Conservation (phyloP, 331 rosid species). For the Malus hybrid region DNA sequence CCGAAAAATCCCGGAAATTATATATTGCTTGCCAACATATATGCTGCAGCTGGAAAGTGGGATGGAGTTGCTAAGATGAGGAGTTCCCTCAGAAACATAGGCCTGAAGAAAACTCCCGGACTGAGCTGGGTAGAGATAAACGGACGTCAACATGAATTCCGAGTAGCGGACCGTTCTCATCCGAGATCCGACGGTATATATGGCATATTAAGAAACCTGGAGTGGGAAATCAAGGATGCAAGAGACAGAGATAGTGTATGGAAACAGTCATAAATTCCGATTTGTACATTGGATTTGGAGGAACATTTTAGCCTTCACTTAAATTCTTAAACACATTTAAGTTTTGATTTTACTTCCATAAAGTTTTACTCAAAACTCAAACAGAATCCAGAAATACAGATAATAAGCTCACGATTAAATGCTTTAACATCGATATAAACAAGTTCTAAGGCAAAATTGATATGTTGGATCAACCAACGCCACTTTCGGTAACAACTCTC, state of each 20-base stretch:
- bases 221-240: slow-evolving; percentile 41
- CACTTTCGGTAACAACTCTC: slow-evolving; percentile 2
- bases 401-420: not conserved
- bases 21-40: slow-evolving; percentile 67
- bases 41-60: slow-evolving; percentile 82
- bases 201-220: slow-evolving; percentile 33
- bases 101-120: slow-evolving; percentile 67
- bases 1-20: slow-evolving; percentile 77
- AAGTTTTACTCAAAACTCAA: too few species aligned
- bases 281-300: not conserved
- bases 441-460: slow-evolving; percentile 22
- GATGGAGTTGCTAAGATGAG: slow-evolving; percentile 67
- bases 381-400: not conserved
- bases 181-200: slow-evolving; percentile 51
- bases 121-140: slow-evolving; percentile 70
- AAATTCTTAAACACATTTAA: too few species aligned
- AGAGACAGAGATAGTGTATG: slow-evolving; percentile 9
- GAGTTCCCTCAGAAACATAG: slow-evolving; percentile 51
- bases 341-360: too few species aligned
- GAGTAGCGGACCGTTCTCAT: slow-evolving; percentile 69
- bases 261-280: not conserved
- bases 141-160: slow-evolving; percentile 56
- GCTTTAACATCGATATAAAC: not conserved
- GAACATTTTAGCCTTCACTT: not conserved
- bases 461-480: not conserved